phyloP scores from a whole-genome alignment of 768 basidiomycete species.

The Calocera cornea region DNA sequence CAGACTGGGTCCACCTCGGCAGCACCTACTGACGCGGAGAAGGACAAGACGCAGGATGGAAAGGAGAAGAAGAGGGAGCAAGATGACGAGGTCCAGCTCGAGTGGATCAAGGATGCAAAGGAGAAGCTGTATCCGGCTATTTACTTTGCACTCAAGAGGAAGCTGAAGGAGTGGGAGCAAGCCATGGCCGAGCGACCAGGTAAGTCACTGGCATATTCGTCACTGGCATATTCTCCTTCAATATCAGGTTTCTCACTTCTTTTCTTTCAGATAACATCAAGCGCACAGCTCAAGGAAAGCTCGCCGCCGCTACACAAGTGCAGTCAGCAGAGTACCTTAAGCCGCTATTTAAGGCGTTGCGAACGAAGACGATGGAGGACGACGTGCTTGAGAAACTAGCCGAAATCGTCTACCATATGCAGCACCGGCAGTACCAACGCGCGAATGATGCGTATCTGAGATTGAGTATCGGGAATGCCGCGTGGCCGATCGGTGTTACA shows the following conservation, averaged over 20 bases:
- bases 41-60: constrained; percentile 11
- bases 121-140: constrained; percentile 85
- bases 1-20: constrained; percentile 46
- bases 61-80: constrained; percentile 17
- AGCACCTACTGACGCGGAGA: constrained; percentile 38
- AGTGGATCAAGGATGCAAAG: constrained; percentile 57
- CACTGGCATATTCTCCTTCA: background rate
- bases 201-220: constrained; percentile 27
- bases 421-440: constrained; percentile 83
- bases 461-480: constrained; percentile 93
- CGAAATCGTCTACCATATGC: constrained; percentile 95
- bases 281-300: constrained; percentile 77
- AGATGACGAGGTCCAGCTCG: constrained; percentile 35
- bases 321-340: constrained; percentile 96
- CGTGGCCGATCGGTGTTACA: constrained; percentile 99
- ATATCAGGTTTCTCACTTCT: constrained; percentile 1
- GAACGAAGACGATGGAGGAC: constrained; percentile 64
- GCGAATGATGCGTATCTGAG: constrained; percentile 97
- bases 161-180: constrained; percentile 91
- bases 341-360: constrained; percentile 81
- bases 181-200: constrained; percentile 90
- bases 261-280: constrained; percentile 53
- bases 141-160: constrained; percentile 86
- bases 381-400: constrained; percentile 79
- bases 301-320: constrained; percentile 88